Conservation (phyloP, 805 yeast species). For the Barnettozyma botsteinii region DNA sequence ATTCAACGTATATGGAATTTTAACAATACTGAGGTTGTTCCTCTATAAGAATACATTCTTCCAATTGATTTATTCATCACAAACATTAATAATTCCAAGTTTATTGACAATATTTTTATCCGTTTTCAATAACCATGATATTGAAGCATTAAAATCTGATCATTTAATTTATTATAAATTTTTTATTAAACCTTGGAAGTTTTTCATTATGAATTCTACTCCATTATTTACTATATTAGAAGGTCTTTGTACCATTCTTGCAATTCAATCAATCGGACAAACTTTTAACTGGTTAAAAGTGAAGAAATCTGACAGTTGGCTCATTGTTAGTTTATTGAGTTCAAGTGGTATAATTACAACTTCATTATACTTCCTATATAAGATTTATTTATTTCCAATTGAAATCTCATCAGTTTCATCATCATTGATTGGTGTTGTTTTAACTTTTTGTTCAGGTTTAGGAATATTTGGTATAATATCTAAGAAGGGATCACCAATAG, state of each 20-base stretch:
- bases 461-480: conserved; percentile 82
- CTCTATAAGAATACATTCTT: conserved; percentile 29
- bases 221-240: conserved; percentile 85
- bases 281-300: conserved; percentile 63
- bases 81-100: conserved; percentile 79
- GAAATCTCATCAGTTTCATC: conserved; percentile 63
- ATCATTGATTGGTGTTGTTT: conserved; percentile 76
- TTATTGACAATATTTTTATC: conserved; percentile 64
- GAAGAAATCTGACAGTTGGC: conserved; percentile 65
- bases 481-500: conserved; percentile 84
- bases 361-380: conserved; percentile 70
- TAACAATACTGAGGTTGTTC: conserved; percentile 67
- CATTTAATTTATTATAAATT: conserved; percentile 26
- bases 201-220: conserved; percentile 70
- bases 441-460: conserved; percentile 67
- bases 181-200: conserved; percentile 63
- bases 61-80: conserved; percentile 60
- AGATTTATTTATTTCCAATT: conserved; percentile 76
- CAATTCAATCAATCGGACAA: conserved; percentile 91
- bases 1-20: conserved; percentile 58
- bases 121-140: conserved; percentile 37
- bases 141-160: conserved; percentile 18
- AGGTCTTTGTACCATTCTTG: conserved; percentile 85
- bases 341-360: conserved; percentile 74
- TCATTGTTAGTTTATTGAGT: conserved; percentile 62